Conservation (phyloP, 2,329 filamentous ascomycete genomes). For the Botrytis medusae region DNA sequence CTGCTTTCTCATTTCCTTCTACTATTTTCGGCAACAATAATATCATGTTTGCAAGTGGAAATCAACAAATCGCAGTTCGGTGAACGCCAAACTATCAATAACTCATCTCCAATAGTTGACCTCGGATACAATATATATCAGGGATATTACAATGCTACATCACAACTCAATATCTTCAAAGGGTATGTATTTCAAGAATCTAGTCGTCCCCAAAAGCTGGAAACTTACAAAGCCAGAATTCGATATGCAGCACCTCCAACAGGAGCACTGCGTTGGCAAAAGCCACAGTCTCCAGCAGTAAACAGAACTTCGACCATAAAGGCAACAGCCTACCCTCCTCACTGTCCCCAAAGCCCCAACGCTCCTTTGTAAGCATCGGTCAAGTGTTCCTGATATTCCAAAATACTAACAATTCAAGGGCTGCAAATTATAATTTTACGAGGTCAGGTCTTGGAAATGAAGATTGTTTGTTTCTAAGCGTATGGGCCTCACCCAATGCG, state of each 20-base stretch:
- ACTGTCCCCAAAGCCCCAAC: conserved; percentile 40
- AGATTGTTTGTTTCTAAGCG: conserved; percentile 43
- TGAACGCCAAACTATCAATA: neutral
- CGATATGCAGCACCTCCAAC: conserved; percentile 46
- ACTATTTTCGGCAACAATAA: neutral
- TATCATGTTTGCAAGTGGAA: neutral
- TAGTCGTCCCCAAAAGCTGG: neutral
- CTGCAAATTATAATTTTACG: conserved; percentile 24
- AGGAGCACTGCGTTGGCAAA: conserved; percentile 46
- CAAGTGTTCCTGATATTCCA: neutral
- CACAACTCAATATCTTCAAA: conserved; percentile 47
- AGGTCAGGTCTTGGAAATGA: conserved; percentile 33
- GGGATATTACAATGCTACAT: conserved; percentile 44
- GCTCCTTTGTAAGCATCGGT: conserved; percentile 8
- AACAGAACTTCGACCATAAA: conserved; percentile 29
- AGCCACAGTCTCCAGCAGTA: conserved; percentile 36
- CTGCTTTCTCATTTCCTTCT: conserved; percentile 4
- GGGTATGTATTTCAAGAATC: conserved; percentile 40
- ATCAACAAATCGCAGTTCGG: neutral
- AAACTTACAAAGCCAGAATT: conserved; percentile 32
- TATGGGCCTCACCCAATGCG: conserved; percentile 43
- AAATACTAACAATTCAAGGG: neutral
- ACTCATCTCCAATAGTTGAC: conserved; percentile 40
- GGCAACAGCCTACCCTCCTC: conserved; percentile 36
- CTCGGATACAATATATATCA: conserved; percentile 49